These are phyloP conservation scores for Prunus campanulata DNA, from an alignment of 306 rosid genomes.

Conservation along the genomic window DNA sequence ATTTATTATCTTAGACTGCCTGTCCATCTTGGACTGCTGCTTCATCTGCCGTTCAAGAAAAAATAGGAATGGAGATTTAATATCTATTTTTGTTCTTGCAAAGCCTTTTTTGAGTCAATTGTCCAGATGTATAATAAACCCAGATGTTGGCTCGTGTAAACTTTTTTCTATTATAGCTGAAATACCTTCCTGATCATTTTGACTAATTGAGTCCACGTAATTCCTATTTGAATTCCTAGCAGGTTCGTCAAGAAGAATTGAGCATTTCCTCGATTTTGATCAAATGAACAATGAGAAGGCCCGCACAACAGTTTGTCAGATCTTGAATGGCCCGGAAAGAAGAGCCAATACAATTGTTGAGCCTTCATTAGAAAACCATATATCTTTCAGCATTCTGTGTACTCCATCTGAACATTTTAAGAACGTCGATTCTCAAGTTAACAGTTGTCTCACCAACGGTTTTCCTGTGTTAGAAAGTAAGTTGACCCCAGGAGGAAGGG, in stretches of 20 bases:
- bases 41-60: background rate
- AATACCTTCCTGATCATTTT: background rate
- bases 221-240: conserved; percentile 22
- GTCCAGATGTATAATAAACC: background rate
- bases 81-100: no score
- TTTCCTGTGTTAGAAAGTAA: conserved; percentile 28
- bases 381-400: conserved; percentile 30
- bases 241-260: conserved; percentile 93
- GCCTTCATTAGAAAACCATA: conserved; percentile 31
- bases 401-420: conserved; percentile 36
- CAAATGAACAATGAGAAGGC: conserved; percentile 46
- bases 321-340: conserved; percentile 52
- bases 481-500: conserved; percentile 19
- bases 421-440: conserved; percentile 31
- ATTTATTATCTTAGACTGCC: background rate
- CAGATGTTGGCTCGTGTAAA: conserved; percentile 2
- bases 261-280: conserved; percentile 68
- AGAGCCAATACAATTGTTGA: conserved; percentile 39
- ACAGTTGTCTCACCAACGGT: conserved; percentile 16
- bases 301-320: conserved; percentile 41
- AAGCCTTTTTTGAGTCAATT: background rate
- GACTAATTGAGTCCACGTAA: conserved; percentile 10
- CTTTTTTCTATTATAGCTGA: background rate
- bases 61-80: background rate
- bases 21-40: background rate